Percentiles rank a stretch among this genome's conserved stretches.
Conservation (phyloP, 2,329 filamentous ascomycete genomes). For the Trichoderma aggressivum region DNA sequence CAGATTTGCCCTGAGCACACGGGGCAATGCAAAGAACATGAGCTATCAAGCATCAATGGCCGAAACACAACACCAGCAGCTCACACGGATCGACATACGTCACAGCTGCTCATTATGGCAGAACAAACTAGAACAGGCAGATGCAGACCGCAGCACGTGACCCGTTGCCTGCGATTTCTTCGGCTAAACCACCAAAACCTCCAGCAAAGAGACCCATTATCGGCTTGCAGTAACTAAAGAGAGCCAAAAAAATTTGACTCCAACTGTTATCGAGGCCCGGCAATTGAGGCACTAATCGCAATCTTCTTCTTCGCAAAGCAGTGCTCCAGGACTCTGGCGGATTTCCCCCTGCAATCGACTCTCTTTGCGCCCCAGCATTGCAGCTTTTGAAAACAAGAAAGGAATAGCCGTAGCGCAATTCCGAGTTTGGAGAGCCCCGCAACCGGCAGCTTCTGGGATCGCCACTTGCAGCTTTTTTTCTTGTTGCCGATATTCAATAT, state of each 20-base stretch:
- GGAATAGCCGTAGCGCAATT: not conserved
- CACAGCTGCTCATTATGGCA: not conserved
- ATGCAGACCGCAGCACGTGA: constrained; percentile 18
- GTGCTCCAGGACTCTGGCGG: not conserved
- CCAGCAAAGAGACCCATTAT: not conserved
- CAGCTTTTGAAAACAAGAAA: not conserved
- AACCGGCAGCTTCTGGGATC: not conserved
- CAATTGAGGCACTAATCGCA: constrained; percentile 12
- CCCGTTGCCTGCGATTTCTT: constrained; percentile 11
- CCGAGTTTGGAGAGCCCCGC: not conserved
- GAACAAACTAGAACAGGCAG: not conserved
- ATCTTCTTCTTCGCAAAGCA: not conserved
- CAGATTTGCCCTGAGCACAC: not conserved
- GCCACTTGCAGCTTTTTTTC: not conserved
- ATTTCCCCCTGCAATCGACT: not conserved
- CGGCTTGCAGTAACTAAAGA: constrained; percentile 2
- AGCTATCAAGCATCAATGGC: not conserved
- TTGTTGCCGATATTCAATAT: not conserved
- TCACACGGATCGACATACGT: not conserved
- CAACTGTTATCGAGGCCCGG: constrained; percentile 2
- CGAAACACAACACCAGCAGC: not conserved
- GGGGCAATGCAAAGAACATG: not conserved
- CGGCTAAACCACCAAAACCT: constrained; percentile 17
- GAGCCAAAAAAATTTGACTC: constrained; percentile 22
- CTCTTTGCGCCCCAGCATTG: not conserved